Conservation (phyloP, 192 early-diverging fungal species). For the Funneliformis mosseae region DNA sequence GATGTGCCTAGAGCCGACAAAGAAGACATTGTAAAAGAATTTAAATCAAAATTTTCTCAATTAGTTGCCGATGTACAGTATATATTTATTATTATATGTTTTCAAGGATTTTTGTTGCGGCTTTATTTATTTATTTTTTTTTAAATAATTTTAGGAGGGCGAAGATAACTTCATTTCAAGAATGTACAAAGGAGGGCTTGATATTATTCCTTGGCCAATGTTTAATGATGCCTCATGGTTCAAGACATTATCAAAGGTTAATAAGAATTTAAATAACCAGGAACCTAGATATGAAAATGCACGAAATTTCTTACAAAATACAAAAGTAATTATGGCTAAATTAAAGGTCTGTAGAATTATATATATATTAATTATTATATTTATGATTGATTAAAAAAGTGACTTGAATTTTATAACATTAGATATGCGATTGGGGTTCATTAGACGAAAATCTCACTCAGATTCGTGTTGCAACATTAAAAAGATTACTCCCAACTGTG, state of each 20-base stretch:
- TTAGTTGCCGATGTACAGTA: slow-evolving; percentile 14
- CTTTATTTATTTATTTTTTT: background rate
- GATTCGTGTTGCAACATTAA: slow-evolving; percentile 11
- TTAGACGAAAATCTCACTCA: background rate
- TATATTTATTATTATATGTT: background rate
- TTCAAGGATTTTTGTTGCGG: background rate
- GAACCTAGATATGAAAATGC: slow-evolving; percentile 27
- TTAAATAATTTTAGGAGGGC: background rate
- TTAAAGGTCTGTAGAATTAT: background rate
- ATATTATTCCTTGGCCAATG: slow-evolving; percentile 28
- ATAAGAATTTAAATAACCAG: slow-evolving; percentile 15
- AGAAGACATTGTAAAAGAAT: slow-evolving; percentile 16
- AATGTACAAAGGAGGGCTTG: slow-evolving; percentile 5
- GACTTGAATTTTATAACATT: background rate
- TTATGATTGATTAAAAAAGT: background rate
- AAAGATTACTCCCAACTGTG: slow-evolving; percentile 1
- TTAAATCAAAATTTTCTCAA: background rate
- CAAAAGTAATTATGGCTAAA: slow-evolving; percentile 24
- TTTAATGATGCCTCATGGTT: slow-evolving; percentile 17
- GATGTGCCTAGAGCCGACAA: slow-evolving; percentile 13
- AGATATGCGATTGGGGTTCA: slow-evolving; percentile 23
- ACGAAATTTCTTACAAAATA: slow-evolving; percentile 6
- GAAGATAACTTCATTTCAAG: slow-evolving; percentile 30
- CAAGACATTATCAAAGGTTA: slow-evolving; percentile 9
- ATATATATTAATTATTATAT: background rate